These are phyloP conservation scores for Adansonia rubrostipa DNA, from an alignment of 441 rosid genomes.

Conservation along the genomic window DNA sequence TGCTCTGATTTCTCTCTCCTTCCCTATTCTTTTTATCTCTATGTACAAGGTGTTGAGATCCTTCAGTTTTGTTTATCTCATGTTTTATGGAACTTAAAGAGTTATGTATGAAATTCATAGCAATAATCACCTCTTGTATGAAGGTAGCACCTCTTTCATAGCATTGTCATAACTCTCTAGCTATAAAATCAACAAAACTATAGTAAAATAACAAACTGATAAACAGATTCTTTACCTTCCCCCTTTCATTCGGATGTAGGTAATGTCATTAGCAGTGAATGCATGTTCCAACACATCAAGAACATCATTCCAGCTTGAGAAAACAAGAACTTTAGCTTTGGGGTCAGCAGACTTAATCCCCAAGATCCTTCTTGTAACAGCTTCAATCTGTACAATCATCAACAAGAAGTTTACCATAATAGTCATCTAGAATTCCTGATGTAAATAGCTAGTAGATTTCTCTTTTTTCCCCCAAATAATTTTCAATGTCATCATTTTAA, in stretches of 20 bases:
- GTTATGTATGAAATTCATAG: neutral
- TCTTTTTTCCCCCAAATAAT: neutral
- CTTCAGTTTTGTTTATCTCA: conserved; percentile 2
- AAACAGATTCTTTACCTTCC: conserved; percentile 66
- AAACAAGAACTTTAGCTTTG: conserved; percentile 86
- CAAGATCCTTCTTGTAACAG: conserved; percentile 84
- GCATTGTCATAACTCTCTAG: neutral
- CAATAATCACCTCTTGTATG: neutral
- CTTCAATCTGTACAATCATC: conserved; percentile 69
- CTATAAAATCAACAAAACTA: conserved; percentile 1
- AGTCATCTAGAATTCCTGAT: conserved; percentile 6
- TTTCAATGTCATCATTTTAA: neutral
- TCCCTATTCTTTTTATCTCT: neutral
- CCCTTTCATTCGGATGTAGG: conserved; percentile 88
- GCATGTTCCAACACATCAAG: conserved; percentile 97
- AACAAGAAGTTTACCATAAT: conserved; percentile 23
- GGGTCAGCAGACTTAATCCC: conserved; percentile 83
- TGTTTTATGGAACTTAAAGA: conserved; percentile 15
- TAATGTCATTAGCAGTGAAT: conserved; percentile 65
- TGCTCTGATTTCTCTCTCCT: conserved; percentile 11
- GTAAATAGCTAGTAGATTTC: conserved; percentile 9
- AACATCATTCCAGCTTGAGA: conserved; percentile 98
- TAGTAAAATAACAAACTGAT: neutral
- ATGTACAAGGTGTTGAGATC: neutral
- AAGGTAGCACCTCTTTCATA: neutral